Base-by-base conservation (phyloP, 768 basidiomycete genomes). In the Boletus rubroflammeus region DNA sequence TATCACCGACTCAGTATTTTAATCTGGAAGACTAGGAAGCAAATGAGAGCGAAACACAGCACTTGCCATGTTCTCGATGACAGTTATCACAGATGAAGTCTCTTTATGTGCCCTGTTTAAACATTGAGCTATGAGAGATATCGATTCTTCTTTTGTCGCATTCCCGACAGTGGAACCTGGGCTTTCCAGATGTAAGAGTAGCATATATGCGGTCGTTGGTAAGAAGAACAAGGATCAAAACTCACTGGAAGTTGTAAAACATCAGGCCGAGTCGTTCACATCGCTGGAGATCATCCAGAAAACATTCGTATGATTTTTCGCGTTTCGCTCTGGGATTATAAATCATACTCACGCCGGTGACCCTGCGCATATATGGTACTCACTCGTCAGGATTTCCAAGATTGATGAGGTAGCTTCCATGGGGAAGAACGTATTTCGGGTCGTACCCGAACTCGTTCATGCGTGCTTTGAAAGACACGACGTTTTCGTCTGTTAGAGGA, bases 171-270 rank as follows among this genome's bases (percentile, higher is more conserved):
- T 89, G 0, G 91, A 93, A 1, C 92, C 92, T 36, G 92, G 91
- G 65, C 90, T 86, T 53, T 34, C 72, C 41, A 28, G 25, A 42
- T 25, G 4, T 4, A 8, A 44, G 6, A 47, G 36, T 19, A 42
- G 28, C 15, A 10, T 36, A 44, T n/a, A 31, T 51, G 15, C 23
- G 0, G 4, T 29, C 3, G 3, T 23, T 8, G 19, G 0, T 1
- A 31, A 2, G 13, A 21, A 32, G 0, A n/a, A 45, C 15, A 0
- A 39, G 4, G 9, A 31, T 9, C 17, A 8, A 55, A 32, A 77
- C 88, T 38, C 52, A 92, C 92, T 94, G 92, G 67, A 93, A 91
- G 64, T 94, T 93, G 68, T 90, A 93, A 6, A 86, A 67, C 50
- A 75, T 72, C 19, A 94, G 75, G 0, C 86, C 91, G 17, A 95